Evolutionary conservation across 805 yeast species (phyloP).

Genomic region (Starmerella etchellsii): DNA sequence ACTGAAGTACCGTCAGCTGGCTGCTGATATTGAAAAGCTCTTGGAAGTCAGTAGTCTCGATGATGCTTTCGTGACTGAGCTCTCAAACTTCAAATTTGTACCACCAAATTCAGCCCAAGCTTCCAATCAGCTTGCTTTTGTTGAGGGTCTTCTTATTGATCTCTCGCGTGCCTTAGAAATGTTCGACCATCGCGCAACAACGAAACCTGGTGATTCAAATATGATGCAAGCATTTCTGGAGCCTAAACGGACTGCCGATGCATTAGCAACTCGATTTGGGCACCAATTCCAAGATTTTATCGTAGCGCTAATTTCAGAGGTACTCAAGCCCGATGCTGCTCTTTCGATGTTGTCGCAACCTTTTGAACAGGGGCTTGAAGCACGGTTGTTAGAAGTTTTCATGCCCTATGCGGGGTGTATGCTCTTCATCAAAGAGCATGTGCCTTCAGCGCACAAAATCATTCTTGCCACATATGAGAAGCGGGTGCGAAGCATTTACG

Average conservation of each 20-base stretch:
- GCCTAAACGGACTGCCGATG: constrained; percentile 6
- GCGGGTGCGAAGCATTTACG: constrained; percentile 28
- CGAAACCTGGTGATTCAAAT: constrained; percentile 1
- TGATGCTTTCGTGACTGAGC: constrained; percentile 37
- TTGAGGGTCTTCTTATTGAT: constrained; percentile 45
- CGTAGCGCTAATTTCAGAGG: not conserved
- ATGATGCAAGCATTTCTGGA: constrained; percentile 10
- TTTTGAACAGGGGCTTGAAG: constrained; percentile 19
- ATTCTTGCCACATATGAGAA: constrained; percentile 34
- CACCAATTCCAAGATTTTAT: constrained; percentile 28
- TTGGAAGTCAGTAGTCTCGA: constrained; percentile 59
- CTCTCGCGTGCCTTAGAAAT: constrained; percentile 51
- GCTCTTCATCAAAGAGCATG: constrained; percentile 47
- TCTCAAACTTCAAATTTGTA: constrained; percentile 36
- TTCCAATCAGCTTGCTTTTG: constrained; percentile 29
- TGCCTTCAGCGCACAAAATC: constrained; percentile 35
- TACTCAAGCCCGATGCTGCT: constrained; percentile 15
- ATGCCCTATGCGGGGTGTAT: constrained; percentile 37
- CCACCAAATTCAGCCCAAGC: constrained; percentile 26
- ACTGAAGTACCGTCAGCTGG: constrained; percentile 64
- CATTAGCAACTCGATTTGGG: constrained; percentile 25
- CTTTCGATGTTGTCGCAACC: constrained; percentile 5
- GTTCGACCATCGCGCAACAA: constrained; percentile 22
- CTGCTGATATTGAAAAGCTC: constrained; percentile 55
- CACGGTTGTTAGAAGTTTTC: constrained; percentile 17